These are phyloP conservation scores for Eucalyptus curtisii DNA, from an alignment of 345 rosid species.

Conservation along the genomic window DNA sequence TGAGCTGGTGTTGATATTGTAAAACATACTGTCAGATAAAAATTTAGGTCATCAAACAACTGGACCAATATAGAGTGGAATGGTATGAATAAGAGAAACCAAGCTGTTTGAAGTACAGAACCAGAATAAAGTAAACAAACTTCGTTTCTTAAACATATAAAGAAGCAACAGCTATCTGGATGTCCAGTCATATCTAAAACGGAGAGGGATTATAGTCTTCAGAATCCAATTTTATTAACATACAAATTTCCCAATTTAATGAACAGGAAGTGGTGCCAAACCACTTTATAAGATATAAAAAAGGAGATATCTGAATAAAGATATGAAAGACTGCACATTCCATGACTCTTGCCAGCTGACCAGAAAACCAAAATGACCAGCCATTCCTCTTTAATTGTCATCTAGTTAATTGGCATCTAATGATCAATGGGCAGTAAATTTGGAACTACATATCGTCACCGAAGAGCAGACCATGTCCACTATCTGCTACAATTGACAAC, in stretches of 20 bases:
- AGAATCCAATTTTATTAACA: not conserved
- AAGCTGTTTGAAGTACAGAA: not conserved
- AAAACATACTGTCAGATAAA: constrained; percentile 61
- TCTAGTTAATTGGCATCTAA: not conserved
- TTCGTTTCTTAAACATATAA: not conserved
- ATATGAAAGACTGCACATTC: not conserved
- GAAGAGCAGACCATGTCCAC: not conserved
- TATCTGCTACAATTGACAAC: not conserved
- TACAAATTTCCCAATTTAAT: not conserved
- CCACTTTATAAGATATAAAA: not conserved
- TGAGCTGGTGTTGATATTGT: constrained; percentile 59
- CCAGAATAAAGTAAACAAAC: not conserved
- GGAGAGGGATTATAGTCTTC: not conserved
- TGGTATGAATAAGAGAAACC: not conserved
- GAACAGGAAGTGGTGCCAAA: not conserved
- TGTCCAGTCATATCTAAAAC: not conserved
- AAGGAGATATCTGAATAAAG: not conserved
- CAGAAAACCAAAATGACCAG: not conserved
- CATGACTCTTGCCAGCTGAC: not conserved
- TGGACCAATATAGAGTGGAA: not conserved
- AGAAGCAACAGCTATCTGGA: not conserved
- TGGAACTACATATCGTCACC: not conserved
- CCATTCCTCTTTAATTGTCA: not conserved
- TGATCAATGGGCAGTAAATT: not conserved
- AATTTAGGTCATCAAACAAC: not conserved